A percentile compares a stretch with the other conserved stretches of the same genome.
These are phyloP conservation scores for Hyaloperonospora arabidopsidis DNA, from an alignment of 352 stramenopile species.

Conservation along the genomic window DNA sequence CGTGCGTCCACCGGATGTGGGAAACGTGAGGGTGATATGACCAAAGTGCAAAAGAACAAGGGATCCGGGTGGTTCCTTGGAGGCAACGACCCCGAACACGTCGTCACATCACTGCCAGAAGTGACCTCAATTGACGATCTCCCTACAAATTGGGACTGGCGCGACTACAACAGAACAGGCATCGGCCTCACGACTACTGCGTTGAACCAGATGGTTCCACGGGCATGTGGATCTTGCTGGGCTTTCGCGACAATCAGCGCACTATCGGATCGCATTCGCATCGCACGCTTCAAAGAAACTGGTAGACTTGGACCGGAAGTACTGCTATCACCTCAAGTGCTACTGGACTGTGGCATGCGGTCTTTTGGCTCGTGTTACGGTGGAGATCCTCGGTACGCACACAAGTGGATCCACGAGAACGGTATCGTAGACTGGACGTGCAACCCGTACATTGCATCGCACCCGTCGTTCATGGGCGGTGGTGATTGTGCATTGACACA, in stretches of 20 bases:
- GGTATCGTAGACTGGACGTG: slow-evolving; percentile 76
- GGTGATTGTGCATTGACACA: slow-evolving; percentile 52
- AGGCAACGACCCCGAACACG: slow-evolving; percentile 48
- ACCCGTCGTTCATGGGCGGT: slow-evolving; percentile 63
- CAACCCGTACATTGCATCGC: slow-evolving; percentile 74
- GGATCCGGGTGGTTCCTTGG: slow-evolving; percentile 53
- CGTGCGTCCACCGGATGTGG: slow-evolving; percentile 22
- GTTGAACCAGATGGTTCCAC: slow-evolving; percentile 75
- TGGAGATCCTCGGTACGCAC: slow-evolving; percentile 70
- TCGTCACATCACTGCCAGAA: slow-evolving; percentile 38
- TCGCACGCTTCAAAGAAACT: slow-evolving; percentile 55
- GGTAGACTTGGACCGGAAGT: slow-evolving; percentile 47
- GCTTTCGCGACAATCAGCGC: slow-evolving; percentile 63
- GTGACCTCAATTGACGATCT: slow-evolving; percentile 51
- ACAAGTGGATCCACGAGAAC: slow-evolving; percentile 82
- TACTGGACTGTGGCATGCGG: slow-evolving; percentile 74
- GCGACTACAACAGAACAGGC: slow-evolving; percentile 70
- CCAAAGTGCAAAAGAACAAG: slow-evolving; percentile 25
- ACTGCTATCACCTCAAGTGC: slow-evolving; percentile 55
- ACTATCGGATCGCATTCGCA: slow-evolving; percentile 73
- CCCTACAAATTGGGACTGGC: slow-evolving; percentile 68
- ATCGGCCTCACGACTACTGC: slow-evolving; percentile 65
- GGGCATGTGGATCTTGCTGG: slow-evolving; percentile 72
- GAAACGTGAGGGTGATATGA: slow-evolving; percentile 15
- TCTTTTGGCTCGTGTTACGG: slow-evolving; percentile 71